Base-by-base conservation (phyloP, 192 early-diverging fungal species). In the Coemansia sp. region DNA sequence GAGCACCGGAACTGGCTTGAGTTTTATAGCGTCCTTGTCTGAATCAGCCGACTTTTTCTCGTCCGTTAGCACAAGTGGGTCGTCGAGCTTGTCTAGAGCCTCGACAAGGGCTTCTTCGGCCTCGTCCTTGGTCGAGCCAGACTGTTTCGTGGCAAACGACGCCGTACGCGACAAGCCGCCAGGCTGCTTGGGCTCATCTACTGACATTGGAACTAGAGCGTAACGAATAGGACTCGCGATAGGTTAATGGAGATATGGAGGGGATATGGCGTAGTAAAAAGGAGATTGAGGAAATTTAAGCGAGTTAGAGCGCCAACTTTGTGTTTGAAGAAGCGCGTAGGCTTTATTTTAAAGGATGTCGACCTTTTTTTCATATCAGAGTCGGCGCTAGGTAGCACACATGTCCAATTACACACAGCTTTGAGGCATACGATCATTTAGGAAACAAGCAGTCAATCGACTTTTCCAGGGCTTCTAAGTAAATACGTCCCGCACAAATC, bases 1-100 rank as follows among this genome's bases (percentile, higher is more conserved):
- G 27, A 80, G 45, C 32, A 90, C 66, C 0, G 84, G 62, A 1
- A 91, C 69, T 9, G 84, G 67, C 37, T 64, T 58, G n/a, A 62
- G 62, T 40, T 74, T 55, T 10, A 22, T 1, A 18, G 64, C 61
- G 0, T 38, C 43, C 9, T 52, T 37, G 39, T 75, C 43, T 2
- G 53, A 41, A 15, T 18, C 29, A 8, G 60, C 58, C 35, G 13
- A 22, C 64, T 27, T 64, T 49, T 12, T 18, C 35, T 24, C 53
- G 5, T 56, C 53, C 3, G 34, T 16, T 6, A 56, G 15, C 53
- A 53, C 16, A 13, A 39, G 63, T 16, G 69, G 68, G 67, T 69
- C 64, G 35, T 75, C 73, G 27, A 66, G 20, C 68, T 75, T 75
- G 63, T 75, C 73, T 7, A 70, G 29, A 2, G 53, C 53, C 1